Evolutionary conservation across 495 filamentous ascomycete genomes (phyloP).

Genomic region (Stereocaulon alpinum): DNA sequence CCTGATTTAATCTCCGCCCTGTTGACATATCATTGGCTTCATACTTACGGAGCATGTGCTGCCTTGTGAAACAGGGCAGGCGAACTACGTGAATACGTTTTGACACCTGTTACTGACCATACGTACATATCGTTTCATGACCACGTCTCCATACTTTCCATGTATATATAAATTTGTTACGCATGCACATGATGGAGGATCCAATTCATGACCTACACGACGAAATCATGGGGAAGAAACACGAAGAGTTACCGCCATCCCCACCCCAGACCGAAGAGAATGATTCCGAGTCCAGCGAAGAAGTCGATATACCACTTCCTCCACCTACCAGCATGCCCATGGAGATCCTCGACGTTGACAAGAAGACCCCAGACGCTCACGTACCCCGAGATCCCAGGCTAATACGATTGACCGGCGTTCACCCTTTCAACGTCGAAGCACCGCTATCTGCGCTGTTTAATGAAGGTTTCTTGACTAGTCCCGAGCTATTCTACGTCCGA

Average conservation of each 20-base stretch:
- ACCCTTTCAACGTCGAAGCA: slow-evolving; percentile 92
- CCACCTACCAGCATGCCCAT: slow-evolving; percentile 54
- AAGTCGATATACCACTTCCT: slow-evolving; percentile 54
- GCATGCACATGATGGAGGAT: slow-evolving; percentile 18
- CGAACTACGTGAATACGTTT: too few relatives aligned
- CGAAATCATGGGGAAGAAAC: slow-evolving; percentile 11
- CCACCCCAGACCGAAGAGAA: slow-evolving; percentile 25
- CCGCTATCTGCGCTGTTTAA: slow-evolving; percentile 72
- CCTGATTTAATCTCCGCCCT: neutral
- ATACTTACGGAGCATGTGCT: neutral
- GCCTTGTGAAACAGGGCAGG: neutral
- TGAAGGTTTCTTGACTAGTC: slow-evolving; percentile 79
- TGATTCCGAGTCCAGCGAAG: slow-evolving; percentile 22
- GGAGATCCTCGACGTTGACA: slow-evolving; percentile 60
- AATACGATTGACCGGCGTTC: slow-evolving; percentile 80
- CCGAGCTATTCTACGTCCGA: slow-evolving; percentile 92
- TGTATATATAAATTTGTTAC: neutral
- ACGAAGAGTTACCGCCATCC: slow-evolving; percentile 23
- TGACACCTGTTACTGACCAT: neutral
- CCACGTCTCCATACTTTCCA: neutral
- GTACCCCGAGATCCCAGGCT: slow-evolving; percentile 79
- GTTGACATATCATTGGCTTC: neutral
- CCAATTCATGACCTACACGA: slow-evolving; percentile 17
- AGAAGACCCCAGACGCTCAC: slow-evolving; percentile 75
- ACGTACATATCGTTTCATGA: neutral